phyloP scores from a whole-genome alignment of 495 filamentous ascomycete species.

The Sordaria brevicollis region DNA sequence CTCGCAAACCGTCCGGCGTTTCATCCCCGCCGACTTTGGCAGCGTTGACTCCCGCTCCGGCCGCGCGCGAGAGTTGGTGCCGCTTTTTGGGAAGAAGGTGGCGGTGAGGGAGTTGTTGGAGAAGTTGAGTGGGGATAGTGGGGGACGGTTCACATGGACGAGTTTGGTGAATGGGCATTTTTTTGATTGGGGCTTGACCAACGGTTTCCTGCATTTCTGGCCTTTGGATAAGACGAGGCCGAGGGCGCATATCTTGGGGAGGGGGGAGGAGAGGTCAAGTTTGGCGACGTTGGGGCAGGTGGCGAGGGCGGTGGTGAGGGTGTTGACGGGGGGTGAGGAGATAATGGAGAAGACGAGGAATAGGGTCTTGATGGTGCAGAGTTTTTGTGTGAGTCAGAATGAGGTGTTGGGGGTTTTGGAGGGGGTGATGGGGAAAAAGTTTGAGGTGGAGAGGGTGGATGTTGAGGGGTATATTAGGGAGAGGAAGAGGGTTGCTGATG shows the following conservation, averaged over 20 bases:
- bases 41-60: constrained; percentile 21
- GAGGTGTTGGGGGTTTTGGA: constrained; percentile 34
- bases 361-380: constrained; percentile 30
- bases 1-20: constrained; percentile 35
- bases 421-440: constrained; percentile 25
- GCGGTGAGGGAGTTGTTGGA: constrained; percentile 13
- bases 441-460: constrained; percentile 3
- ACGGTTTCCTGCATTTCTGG: constrained; percentile 27
- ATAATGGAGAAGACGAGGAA: constrained; percentile 31
- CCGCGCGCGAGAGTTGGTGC: constrained; percentile 24
- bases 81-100: constrained; percentile 21
- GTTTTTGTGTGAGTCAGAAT: constrained; percentile 32
- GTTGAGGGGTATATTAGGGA: constrained; percentile 9
- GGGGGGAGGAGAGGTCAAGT: constrained; percentile 27
- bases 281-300: constrained; percentile 31
- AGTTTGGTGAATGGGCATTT: constrained; percentile 33
- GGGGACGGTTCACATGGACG: constrained; percentile 26
- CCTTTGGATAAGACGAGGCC: constrained; percentile 11
- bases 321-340: constrained; percentile 21
- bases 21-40: constrained; percentile 49
- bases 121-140: not conserved
- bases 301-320: constrained; percentile 25
- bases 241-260: constrained; percentile 30
- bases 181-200: constrained; percentile 35
- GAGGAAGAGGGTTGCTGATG: constrained; percentile 8